Evolutionary conservation across 805 yeast genomes (phyloP), one percentile per base, ranked within the genome.

Genomic region (Saccharomycopsis capsularis): DNA sequence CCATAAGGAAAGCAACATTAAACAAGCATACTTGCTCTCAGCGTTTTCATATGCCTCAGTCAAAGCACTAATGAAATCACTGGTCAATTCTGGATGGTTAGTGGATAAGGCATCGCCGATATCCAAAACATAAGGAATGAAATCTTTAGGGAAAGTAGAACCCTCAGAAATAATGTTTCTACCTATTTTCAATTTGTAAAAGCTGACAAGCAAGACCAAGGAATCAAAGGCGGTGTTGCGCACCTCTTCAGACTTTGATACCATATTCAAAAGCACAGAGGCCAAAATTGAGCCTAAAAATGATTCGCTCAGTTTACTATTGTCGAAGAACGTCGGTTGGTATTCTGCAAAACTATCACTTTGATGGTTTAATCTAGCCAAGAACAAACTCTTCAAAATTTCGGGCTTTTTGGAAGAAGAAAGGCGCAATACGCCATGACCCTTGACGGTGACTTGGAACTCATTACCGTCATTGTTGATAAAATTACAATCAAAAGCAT

Each of bases 61-160:
- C 47, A 71, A 67, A 4, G 71, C 74, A 4, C 47, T 50, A 11
- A 73, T 50, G 54, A 81, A 78, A 36, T 78, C 69, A 56, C 71
- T 71, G 0, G 85, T 70, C 60, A 76, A 61, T 7, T 67, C 63
- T 1, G 83, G 80, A 52, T 72, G 74, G 25, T 65, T 63, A 3
- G 52, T 50, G 0, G 86, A 68, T 34, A 81, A 61, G 29, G 68
- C 66, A 7, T 65, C 59, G 3, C 83, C 76, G 3, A 78, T 64
- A 0, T 73, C 59, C 2, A 70, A 71, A 15, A 80, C 72, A 63
- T 75, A 79, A 22, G 74, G 74, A 3, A 75, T 66, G 43, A 75
- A 70, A 52, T 78, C 77, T 38, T 71, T 68, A 0, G 87, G 85
- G 55, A 79, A 78, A 0, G 76, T 69, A 40, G 78, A 68, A 24